Conservation (phyloP, 2,329 filamentous ascomycete species). For the Aspergillus proliferans region DNA sequence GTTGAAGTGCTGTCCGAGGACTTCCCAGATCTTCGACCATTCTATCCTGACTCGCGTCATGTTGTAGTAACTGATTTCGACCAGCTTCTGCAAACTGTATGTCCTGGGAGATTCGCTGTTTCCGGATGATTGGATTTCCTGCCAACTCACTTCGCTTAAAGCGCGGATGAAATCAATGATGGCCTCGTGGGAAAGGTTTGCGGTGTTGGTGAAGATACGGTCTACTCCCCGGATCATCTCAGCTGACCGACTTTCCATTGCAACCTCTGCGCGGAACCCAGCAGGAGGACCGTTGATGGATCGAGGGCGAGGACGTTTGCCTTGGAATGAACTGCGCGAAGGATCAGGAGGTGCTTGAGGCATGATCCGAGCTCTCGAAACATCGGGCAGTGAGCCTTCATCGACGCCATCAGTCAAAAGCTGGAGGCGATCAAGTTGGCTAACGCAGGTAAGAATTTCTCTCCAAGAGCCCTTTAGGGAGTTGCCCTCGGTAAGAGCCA, state of each 20-base stretch:
- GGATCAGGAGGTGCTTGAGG: slow-evolving; percentile 49
- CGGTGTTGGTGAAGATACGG: slow-evolving; percentile 93
- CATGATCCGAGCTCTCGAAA: slow-evolving; percentile 72
- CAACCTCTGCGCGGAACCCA: slow-evolving; percentile 69
- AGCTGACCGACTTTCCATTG: slow-evolving; percentile 83
- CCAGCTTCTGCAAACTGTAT: slow-evolving; percentile 95
- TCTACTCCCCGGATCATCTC: slow-evolving; percentile 91
- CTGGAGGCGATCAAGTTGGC: slow-evolving; percentile 90
- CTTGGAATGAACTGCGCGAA: slow-evolving; percentile 62
- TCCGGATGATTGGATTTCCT: slow-evolving; percentile 95
- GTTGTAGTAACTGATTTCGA: slow-evolving; percentile 99
- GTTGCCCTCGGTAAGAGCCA: slow-evolving; percentile 90
- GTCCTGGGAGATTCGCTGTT: slow-evolving; percentile 93
- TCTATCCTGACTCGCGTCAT: slow-evolving; percentile 98
- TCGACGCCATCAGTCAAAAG: slow-evolving; percentile 92
- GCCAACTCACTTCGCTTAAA: slow-evolving; percentile 94
- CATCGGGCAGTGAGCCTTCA: slow-evolving; percentile 84
- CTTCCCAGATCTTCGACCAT: slow-evolving; percentile 96
- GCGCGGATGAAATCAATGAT: slow-evolving; percentile 94
- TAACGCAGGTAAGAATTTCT: slow-evolving; percentile 90
- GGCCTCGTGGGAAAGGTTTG: slow-evolving; percentile 83
- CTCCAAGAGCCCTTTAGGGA: slow-evolving; percentile 86
- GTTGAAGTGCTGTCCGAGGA: slow-evolving; percentile 98
- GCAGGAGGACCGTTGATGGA: slow-evolving; percentile 44
- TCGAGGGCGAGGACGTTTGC: slow-evolving; percentile 45